Evolutionary conservation across 352 stramenopile genomes (phyloP).

Genomic region (Phytopythium delawarense): DNA sequence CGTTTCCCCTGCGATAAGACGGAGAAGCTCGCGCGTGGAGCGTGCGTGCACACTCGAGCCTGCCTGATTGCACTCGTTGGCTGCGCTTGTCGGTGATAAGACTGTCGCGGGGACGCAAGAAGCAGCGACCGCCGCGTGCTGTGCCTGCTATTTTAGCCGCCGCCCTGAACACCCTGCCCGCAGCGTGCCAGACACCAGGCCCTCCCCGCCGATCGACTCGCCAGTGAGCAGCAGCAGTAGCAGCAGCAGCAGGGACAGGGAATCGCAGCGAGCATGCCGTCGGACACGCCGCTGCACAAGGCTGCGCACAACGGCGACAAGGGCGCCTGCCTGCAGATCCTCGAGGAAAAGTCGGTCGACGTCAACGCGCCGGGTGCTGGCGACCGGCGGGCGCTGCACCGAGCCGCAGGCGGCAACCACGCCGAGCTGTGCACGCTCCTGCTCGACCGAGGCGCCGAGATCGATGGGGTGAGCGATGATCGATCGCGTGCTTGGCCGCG

Average conservation of each 20-base stretch:
- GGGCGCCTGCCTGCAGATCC: constrained; percentile 78
- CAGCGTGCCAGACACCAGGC: neutral
- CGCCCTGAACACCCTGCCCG: neutral
- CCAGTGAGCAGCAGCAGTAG: neutral
- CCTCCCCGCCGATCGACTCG: neutral
- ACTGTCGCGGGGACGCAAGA: neutral
- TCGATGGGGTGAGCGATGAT: constrained; percentile 62
- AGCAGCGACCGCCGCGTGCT: neutral
- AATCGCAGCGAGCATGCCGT: constrained; percentile 54
- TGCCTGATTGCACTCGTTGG: neutral
- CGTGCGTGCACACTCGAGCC: neutral
- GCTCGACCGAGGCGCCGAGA: constrained; percentile 82
- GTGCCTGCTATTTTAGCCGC: neutral
- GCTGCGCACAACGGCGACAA: constrained; percentile 90
- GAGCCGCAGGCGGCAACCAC: constrained; percentile 85
- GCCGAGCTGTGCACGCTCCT: constrained; percentile 85
- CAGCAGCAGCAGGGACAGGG: neutral
- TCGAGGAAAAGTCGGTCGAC: constrained; percentile 86
- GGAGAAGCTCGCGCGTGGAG: constrained; percentile 1
- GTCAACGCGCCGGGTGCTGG: constrained; percentile 85
- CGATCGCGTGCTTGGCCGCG: neutral
- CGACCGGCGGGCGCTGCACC: constrained; percentile 85
- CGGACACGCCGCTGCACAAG: constrained; percentile 88
- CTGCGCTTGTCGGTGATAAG: neutral
- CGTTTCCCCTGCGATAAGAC: constrained; percentile 4